Evolutionary conservation across 108 stramenopile species (phyloP).

Genomic region (Asterionellopsis glacialis): DNA sequence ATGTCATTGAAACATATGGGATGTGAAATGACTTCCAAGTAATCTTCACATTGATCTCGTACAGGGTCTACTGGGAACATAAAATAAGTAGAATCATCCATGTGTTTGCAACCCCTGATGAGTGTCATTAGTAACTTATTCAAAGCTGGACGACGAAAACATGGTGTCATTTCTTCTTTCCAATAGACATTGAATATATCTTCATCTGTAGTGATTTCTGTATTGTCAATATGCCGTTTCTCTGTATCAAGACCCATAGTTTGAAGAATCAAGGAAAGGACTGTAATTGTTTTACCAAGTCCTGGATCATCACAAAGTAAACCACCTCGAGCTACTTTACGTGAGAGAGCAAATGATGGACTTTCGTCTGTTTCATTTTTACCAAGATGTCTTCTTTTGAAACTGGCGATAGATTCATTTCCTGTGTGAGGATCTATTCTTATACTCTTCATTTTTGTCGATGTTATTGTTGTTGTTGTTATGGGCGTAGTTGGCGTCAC

Average conservation of each 20-base stretch:
- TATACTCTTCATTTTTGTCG: constrained; percentile 2
- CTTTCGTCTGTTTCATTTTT: too few species aligned
- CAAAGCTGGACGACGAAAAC: constrained; percentile 23
- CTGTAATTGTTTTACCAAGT: constrained; percentile 78
- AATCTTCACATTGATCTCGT: constrained; percentile 53
- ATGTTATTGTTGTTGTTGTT: not conserved
- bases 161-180: constrained; percentile 27
- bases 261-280: constrained; percentile 69
- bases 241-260: constrained; percentile 55
- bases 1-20: constrained; percentile 66
- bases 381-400: not conserved
- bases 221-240: not conserved
- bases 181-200: constrained; percentile 62
- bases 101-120: constrained; percentile 12
- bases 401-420: constrained; percentile 1
- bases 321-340: constrained; percentile 34
- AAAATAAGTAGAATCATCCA: constrained; percentile 15
- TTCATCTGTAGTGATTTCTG: constrained; percentile 15
- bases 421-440: not conserved
- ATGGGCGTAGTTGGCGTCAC: not conserved
- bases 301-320: constrained; percentile 77
- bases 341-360: not conserved
- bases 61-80: constrained; percentile 13
- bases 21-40: constrained; percentile 48
- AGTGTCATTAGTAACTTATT: constrained; percentile 13